Conservation (phyloP, 306 rosid species). For the Quercus dentata region DNA sequence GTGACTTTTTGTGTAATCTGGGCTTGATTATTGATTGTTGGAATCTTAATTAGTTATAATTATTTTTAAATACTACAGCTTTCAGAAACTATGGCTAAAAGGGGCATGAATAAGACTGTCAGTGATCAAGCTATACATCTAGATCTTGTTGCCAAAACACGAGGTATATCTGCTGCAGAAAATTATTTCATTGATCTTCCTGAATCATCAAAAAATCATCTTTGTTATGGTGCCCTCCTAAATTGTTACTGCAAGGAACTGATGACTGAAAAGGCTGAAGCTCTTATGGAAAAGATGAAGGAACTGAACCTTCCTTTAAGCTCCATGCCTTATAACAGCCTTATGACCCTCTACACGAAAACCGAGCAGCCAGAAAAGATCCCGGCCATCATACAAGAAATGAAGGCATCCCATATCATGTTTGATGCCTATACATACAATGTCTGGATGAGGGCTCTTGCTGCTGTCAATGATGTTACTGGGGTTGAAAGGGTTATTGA, state of each 20-base stretch:
- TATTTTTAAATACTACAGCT: slow-evolving; percentile 39
- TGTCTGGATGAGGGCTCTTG: slow-evolving; percentile 87
- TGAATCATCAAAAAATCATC: slow-evolving; percentile 73
- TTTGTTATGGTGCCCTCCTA: slow-evolving; percentile 76
- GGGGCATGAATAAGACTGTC: slow-evolving; percentile 75
- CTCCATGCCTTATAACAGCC: slow-evolving; percentile 74
- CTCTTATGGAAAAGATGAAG: slow-evolving; percentile 81
- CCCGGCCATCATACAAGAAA: slow-evolving; percentile 63
- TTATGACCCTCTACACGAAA: slow-evolving; percentile 80
- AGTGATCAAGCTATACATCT: slow-evolving; percentile 92
- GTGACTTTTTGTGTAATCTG: background rate
- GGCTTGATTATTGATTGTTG: background rate
- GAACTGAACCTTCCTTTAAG: slow-evolving; percentile 68
- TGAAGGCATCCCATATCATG: slow-evolving; percentile 61
- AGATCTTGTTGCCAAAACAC: slow-evolving; percentile 72
- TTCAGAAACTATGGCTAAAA: slow-evolving; percentile 68
- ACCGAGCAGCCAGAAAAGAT: slow-evolving; percentile 56
- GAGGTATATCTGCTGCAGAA: slow-evolving; percentile 72
- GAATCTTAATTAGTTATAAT: background rate
- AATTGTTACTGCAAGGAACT: slow-evolving; percentile 93
- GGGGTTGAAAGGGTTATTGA: slow-evolving; percentile 84
- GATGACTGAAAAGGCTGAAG: slow-evolving; percentile 80
- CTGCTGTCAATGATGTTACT: slow-evolving; percentile 66
- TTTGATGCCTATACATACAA: slow-evolving; percentile 67
- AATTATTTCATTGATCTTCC: slow-evolving; percentile 69